These are phyloP conservation scores for Prosopis cineraria DNA, from an alignment of 306 rosid genomes.

Conservation along the genomic window DNA sequence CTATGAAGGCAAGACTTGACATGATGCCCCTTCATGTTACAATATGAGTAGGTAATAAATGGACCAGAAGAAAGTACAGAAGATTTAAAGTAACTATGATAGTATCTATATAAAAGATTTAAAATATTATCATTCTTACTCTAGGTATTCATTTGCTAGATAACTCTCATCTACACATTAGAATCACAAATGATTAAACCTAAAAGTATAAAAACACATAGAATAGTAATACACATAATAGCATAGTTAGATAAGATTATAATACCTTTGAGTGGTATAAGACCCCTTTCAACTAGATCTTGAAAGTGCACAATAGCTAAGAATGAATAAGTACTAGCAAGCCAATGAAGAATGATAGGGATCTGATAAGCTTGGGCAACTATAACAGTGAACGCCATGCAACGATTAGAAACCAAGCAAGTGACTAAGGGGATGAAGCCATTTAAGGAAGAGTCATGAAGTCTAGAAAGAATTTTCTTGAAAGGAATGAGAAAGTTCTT, in stretches of 20 bases:
- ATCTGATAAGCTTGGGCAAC: slow-evolving; percentile 6
- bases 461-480: not conserved
- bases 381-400: not conserved
- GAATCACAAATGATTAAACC: not conserved
- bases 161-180: not conserved
- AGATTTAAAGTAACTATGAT: no score
- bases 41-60: no score
- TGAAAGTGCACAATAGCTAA: not conserved
- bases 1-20: no score
- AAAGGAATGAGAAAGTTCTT: slow-evolving; percentile 11
- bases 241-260: no score
- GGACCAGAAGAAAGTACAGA: no score
- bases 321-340: not conserved
- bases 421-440: slow-evolving; percentile 4
- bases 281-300: not conserved
- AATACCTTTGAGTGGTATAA: no score
- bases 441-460: not conserved
- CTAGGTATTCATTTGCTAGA: not conserved
- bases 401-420: slow-evolving; percentile 10
- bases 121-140: no score
- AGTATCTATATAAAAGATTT: no score
- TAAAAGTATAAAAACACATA: not conserved
- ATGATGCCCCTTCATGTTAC: no score
- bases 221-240: no score
- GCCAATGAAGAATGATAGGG: not conserved